Evolutionary conservation across 2,329 filamentous ascomycete genomes (phyloP).

Genomic region (Microdochium bolleyi): DNA sequence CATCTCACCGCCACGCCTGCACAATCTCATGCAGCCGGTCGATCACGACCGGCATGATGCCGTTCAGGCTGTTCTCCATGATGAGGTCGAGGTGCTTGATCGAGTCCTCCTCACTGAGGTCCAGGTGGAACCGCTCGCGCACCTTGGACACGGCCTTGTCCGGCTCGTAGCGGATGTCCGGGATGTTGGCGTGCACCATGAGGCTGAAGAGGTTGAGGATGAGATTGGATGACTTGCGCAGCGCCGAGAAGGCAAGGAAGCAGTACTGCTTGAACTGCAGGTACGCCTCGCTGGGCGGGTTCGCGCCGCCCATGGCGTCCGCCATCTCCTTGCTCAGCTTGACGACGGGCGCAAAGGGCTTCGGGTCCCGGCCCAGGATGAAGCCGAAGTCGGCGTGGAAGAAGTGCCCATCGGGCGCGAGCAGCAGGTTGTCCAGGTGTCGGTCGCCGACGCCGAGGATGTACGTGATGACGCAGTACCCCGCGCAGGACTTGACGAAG

Average conservation of each 20-base stretch:
- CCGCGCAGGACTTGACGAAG: slow-evolving; percentile 91
- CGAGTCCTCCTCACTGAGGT: slow-evolving; percentile 87
- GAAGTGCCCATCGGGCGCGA: slow-evolving; percentile 86
- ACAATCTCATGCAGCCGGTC: slow-evolving; percentile 91
- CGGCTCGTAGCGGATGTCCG: slow-evolving; percentile 84
- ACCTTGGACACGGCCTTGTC: slow-evolving; percentile 95
- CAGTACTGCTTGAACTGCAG: slow-evolving; percentile 90
- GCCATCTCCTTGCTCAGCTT: slow-evolving; percentile 98
- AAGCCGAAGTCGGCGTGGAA: slow-evolving; percentile 99
- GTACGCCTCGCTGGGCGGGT: slow-evolving; percentile 63
- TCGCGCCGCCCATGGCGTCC: slow-evolving; percentile 88
- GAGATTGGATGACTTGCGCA: slow-evolving; percentile 82
- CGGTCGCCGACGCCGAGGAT: slow-evolving; percentile 93
- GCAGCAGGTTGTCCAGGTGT: slow-evolving; percentile 88
- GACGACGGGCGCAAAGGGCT: slow-evolving; percentile 94
- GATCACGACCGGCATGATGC: slow-evolving; percentile 87
- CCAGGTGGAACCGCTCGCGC: slow-evolving; percentile 86
- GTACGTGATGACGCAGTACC: slow-evolving; percentile 98
- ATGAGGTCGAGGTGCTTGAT: slow-evolving; percentile 80
- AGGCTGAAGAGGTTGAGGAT: slow-evolving; percentile 93
- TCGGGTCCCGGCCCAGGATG: slow-evolving; percentile 92
- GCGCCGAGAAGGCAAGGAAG: slow-evolving; percentile 85
- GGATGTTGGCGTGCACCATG: slow-evolving; percentile 97
- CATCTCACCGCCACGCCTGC: slow-evolving; percentile 65
- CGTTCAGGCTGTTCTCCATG: slow-evolving; percentile 85